Percentiles rank a stretch among this genome's conserved stretches.
phyloP scores from a whole-genome alignment of 2,329 filamentous ascomycete genomes.

The Fusarium oligoseptatum region DNA sequence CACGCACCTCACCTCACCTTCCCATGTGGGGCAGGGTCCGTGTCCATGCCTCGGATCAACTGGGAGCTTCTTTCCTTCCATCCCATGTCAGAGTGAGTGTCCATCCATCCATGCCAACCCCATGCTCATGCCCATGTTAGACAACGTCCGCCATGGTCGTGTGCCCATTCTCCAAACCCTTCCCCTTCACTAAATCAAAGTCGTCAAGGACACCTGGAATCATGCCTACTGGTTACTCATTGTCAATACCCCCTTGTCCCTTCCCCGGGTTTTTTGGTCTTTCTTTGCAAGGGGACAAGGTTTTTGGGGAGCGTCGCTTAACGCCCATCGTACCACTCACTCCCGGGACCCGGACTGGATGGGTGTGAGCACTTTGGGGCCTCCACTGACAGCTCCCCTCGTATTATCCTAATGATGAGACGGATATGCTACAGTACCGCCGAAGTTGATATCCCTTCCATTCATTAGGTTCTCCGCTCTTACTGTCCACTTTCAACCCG shows the following conservation, averaged over 20 bases:
- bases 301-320: slow-evolving; percentile 28
- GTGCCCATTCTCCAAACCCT: slow-evolving; percentile 27
- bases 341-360: slow-evolving; percentile 1
- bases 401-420: slow-evolving; percentile 2
- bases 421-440: not conserved
- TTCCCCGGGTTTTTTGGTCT: slow-evolving; percentile 37
- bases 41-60: slow-evolving; percentile 27
- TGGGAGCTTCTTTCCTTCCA: slow-evolving; percentile 25
- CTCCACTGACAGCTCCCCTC: slow-evolving; percentile 15
- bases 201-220: slow-evolving; percentile 9
- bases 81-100: not conserved
- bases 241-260: not conserved
- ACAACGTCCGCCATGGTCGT: slow-evolving; percentile 2
- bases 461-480: not conserved
- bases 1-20: slow-evolving; percentile 22
- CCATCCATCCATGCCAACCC: not conserved
- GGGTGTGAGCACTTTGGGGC: slow-evolving; percentile 14
- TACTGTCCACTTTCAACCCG: not conserved
- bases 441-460: not conserved
- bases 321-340: slow-evolving; percentile 21
- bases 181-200: slow-evolving; percentile 3
- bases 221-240: slow-evolving; percentile 19
- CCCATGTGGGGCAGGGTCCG: slow-evolving; percentile 25
- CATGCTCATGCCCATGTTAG: not conserved
- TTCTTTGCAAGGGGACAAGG: slow-evolving; percentile 1